These are phyloP conservation scores for Prunus salicina DNA, from an alignment of 306 rosid genomes.

Conservation along the genomic window DNA sequence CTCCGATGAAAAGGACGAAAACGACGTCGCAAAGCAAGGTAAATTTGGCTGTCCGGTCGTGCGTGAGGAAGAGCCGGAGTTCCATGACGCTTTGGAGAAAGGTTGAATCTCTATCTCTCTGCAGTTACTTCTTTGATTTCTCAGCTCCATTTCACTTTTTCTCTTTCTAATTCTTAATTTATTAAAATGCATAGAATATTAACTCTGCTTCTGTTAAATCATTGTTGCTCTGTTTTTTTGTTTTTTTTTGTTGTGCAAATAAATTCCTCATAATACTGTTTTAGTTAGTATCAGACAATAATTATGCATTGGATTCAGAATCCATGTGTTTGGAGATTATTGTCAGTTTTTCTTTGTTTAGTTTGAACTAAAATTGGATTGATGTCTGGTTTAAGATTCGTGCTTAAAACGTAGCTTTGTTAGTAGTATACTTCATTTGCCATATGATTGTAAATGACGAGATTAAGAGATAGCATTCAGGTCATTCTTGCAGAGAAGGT, in stretches of 20 bases:
- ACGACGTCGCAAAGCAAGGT: not conserved
- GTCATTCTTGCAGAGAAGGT: not conserved
- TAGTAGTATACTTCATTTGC: not conserved
- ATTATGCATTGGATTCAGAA: not conserved
- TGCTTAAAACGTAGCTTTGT: not conserved
- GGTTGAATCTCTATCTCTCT: slow-evolving; percentile 4
- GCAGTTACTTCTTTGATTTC: not conserved
- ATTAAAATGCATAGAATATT: not conserved
- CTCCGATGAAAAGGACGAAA: slow-evolving; percentile 17
- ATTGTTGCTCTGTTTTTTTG: not conserved
- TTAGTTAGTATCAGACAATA: not conserved
- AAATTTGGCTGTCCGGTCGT: not conserved
- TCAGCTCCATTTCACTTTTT: not conserved
- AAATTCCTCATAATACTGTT: not conserved
- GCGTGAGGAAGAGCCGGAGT: slow-evolving; percentile 25
- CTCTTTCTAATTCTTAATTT: not conserved
- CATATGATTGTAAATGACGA: not conserved
- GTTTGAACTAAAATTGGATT: not conserved
- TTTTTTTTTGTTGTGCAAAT: too few relatives aligned
- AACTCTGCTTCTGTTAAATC: not conserved
- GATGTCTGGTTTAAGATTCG: not conserved
- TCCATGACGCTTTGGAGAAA: slow-evolving; percentile 31
- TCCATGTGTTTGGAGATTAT: not conserved
- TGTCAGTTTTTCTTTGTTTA: not conserved
- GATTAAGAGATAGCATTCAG: not conserved